Evolutionary conservation across 371 early-diverging fungal species (phyloP), one percentile per base, ranked within the genome.

Genomic region (Blakeslea trispora): DNA sequence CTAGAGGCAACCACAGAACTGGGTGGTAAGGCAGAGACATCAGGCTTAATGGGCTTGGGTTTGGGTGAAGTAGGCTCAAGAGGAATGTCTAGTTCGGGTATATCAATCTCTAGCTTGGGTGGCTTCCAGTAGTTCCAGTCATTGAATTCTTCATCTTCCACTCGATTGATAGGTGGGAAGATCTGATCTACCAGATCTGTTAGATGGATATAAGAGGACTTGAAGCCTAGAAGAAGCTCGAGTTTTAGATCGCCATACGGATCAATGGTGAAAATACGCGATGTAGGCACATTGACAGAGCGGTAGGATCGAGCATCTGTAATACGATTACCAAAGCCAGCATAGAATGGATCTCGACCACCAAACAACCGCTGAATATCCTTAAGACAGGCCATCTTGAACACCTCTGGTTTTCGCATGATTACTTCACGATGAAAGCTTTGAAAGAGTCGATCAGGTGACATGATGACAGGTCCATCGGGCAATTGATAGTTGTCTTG

Each of bases 241-340:
- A 96, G 74, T 68, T 91, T 91, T 35, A 99, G 74, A 56, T 96
- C 92, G 17, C 99, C 99, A 5, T 86, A 79, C 0, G 92, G 84
- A 70, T 99, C 95, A 54, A 99, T 95, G 9, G 98, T 98, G 69
- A 98, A 99, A 42, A 99, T 99, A 23, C 93, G 85, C 21, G 94
- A 92, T 0, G 87, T 79, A 4, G 99, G 97, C 3, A 99, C 90
- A 63, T 92, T 88, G 34, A 99, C 95, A 46, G 89, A 86, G 55
- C 97, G 91, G 71, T 99, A 99, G 0, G 97, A 93, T 39, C 97
- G 81, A 11, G 97, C 96, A 45, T 88, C 90, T 9, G 94, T 94
- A 46, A 93, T 90, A 45, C 94, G 88, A 66, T 99, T 99, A 31
- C 99, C 99, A 71, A 99, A 99, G 0, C 99, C 99, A 15, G 99